Conservation (phyloP, 2,329 filamentous ascomycete species). For the Truncatella angustata region DNA sequence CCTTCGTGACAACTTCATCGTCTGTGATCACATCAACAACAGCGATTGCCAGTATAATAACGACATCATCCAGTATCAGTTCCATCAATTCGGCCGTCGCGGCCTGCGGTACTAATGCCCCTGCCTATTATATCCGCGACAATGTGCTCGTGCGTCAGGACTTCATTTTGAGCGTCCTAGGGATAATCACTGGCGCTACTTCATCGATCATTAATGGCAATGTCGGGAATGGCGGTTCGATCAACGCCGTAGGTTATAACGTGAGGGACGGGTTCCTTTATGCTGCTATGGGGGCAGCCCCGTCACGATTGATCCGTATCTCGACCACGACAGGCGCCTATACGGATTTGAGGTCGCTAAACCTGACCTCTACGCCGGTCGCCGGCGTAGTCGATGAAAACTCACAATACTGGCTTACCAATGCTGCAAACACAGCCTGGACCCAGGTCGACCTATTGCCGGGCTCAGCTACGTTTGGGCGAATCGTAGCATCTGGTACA, state of each 20-base stretch:
- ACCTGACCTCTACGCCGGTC: background rate
- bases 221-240: background rate
- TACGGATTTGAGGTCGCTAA: background rate
- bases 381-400: conserved; percentile 1
- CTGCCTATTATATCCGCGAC: background rate
- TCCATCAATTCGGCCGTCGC: background rate
- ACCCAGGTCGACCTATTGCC: background rate
- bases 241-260: background rate
- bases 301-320: background rate
- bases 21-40: no score
- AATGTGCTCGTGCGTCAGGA: background rate
- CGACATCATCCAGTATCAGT: background rate
- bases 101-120: background rate
- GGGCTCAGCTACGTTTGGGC: background rate
- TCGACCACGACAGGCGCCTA: background rate
- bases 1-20: no score
- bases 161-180: background rate
- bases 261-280: background rate
- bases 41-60: background rate
- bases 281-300: background rate
- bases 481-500: background rate
- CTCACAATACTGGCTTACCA: background rate
- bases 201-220: background rate
- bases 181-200: background rate
- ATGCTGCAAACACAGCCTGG: background rate